Base-by-base conservation (phyloP, 768 basidiomycete genomes). In the Pholiota conissans region DNA sequence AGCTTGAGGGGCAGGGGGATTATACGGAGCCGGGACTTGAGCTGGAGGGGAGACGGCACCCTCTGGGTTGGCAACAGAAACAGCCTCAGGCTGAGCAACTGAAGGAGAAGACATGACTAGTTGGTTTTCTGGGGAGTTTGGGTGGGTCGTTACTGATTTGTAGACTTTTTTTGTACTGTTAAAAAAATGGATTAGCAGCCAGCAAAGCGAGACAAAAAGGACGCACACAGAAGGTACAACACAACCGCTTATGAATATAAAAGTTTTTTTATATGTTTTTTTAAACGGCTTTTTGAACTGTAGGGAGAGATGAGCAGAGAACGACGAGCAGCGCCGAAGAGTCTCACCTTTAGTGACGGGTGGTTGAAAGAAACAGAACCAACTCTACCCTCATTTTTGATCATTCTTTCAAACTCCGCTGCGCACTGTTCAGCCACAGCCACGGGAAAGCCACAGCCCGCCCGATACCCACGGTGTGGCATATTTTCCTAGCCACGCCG, bases 91-190 rank as follows among this genome's bases (percentile, higher is more conserved):
- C 69, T 79, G 77, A 64, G 73, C 73, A 66, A 79, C 78, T 65
- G 81, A 73, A 68, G 79, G 76, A 67, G 82, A 79, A 74, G 86
- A 82, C 86, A 87, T 87, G 60, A 67, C 69, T 66, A 65, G 69
- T 70, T 69, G 65, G 61, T 57, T 69, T 75, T 83, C 84, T 65
- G 61, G 61, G 67, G 68, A n/a, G 73, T 79, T 81, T 74, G 76
- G 70, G 77, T 45, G 65, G 83, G 87, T 93, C 90, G 90, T 93
- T 93, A 93, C 90, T 93, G 89, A 86, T 90, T 90, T 86, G 83
- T 87, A 81, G 76, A 80, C 83, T 90, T 91, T 90, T 89, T 87
- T 79, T 86, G 83, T 86, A 65, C 50, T 54, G 60, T 52, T 49
- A 55, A 57, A 66, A 61, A 62, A 57, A 60, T 50, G 55, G 59